Percentiles rank a stretch among this genome's conserved stretches.
These are phyloP conservation scores for Abrus precatorius DNA, from an alignment of 306 rosid species.

Conservation along the genomic window DNA sequence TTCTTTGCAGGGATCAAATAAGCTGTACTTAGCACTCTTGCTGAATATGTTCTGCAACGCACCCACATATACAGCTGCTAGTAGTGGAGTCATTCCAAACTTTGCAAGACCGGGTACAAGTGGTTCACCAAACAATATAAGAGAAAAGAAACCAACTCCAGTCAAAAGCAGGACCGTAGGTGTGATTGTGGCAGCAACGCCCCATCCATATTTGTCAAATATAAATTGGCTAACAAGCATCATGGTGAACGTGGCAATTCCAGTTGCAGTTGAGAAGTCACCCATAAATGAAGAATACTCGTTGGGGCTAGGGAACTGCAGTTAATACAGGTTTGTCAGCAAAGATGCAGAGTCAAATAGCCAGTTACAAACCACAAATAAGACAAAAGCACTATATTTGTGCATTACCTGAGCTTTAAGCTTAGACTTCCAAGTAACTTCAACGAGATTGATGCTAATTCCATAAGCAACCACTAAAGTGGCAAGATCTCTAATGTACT, in stretches of 20 bases:
- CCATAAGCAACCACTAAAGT: slow-evolving; percentile 98
- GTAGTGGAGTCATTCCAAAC: slow-evolving; percentile 92
- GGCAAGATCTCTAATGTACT: slow-evolving; percentile 92
- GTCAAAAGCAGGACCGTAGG: slow-evolving; percentile 91
- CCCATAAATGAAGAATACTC: slow-evolving; percentile 98
- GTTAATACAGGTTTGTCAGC: slow-evolving; percentile 9
- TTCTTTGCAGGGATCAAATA: slow-evolving; percentile 98
- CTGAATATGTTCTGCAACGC: slow-evolving; percentile 98
- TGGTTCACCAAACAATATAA: slow-evolving; percentile 81
- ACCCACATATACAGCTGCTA: slow-evolving; percentile 98
- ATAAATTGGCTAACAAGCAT: slow-evolving; percentile 91
- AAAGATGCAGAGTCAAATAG: background rate
- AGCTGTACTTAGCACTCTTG: slow-evolving; percentile 99
- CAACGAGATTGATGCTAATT: slow-evolving; percentile 92
- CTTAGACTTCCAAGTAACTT: slow-evolving; percentile 99
- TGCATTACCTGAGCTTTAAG: slow-evolving; percentile 91
- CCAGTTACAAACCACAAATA: slow-evolving; percentile 10
- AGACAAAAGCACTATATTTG: slow-evolving; percentile 32
- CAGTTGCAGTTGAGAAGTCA: slow-evolving; percentile 95
- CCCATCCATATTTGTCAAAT: slow-evolving; percentile 94
- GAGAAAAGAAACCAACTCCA: slow-evolving; percentile 91
- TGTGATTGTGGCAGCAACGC: slow-evolving; percentile 92
- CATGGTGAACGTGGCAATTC: slow-evolving; percentile 92
- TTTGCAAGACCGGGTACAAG: slow-evolving; percentile 72
- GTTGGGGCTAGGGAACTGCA: slow-evolving; percentile 97